Base-by-base conservation (phyloP, 192 early-diverging fungal species). In the Umbelopsis vinacea region DNA sequence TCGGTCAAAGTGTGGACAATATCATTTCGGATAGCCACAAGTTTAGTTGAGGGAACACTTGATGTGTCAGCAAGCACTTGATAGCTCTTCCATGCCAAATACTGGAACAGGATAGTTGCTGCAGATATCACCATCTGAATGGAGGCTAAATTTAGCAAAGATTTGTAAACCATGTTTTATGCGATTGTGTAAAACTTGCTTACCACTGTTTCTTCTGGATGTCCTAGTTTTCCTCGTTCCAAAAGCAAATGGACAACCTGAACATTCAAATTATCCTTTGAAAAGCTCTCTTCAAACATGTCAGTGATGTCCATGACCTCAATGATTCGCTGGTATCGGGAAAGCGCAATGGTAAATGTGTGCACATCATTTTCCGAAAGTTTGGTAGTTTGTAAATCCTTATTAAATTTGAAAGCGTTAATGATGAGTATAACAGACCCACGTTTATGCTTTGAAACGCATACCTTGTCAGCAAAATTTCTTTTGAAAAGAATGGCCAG, bases 101-200 rank as follows among this genome's bases (percentile, higher is more conserved):
- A 82, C n/a, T 70, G 71, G 67, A 76, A 82, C 9, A 80, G 22
- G 8, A 79, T 74, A 3, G 76, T 54, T 9, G 77, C 47, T n/a
- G 78, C 66, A 0, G 81, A 82, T 4, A 53, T 12, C 15, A 68
- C 17, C 26, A 76, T 73, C 79, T 80, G 50, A 43, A 11, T 1
- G 40, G 11, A 11, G 6, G 40, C 1, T 4, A 4, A 6, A 11
- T 43, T 43, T 43, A 35, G 26, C 23, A 57, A 22, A 4, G 10
- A 14, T 37, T 37, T 8, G 10, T 12, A 19, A 8, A 33, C 0
- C 6, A 29, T 37, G 14, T 9, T 37, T 19, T 6, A 5, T 6
- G 26, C 14, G 35, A 12, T n/a, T 63, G 12, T 17, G 24, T 12
- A 63, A 38, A 12, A 10, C 7, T 2, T 33, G 26, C 57, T 37